A percentile compares a stretch with the other conserved stretches of the same genome.
Conservation (phyloP, 345 rosid genomes). For the Salix exigua region DNA sequence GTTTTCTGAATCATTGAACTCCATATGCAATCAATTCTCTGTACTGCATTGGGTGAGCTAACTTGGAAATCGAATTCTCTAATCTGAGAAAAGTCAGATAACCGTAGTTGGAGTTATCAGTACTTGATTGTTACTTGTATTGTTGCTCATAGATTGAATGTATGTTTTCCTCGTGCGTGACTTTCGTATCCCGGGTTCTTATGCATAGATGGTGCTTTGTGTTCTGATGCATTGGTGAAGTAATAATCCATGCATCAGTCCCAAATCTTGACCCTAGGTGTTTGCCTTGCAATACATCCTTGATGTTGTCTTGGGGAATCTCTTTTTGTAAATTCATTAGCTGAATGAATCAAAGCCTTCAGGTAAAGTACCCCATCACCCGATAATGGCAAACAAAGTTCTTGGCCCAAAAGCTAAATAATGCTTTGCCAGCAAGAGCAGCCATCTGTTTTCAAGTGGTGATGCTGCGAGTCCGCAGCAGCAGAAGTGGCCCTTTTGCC, state of each 20-base stretch:
- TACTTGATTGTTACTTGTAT: background rate
- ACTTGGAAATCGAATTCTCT: conserved; percentile 8
- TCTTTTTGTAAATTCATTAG: background rate
- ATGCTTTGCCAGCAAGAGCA: too few species aligned
- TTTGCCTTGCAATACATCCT: background rate
- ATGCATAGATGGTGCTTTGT: background rate
- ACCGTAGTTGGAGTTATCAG: background rate
- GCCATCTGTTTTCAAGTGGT: background rate
- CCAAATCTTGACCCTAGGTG: background rate
- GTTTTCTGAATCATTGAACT: conserved; percentile 15
- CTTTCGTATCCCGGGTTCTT: background rate
- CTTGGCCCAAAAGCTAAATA: too few species aligned
- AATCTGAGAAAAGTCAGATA: background rate
- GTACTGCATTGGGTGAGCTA: conserved; percentile 14
- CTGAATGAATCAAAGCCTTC: background rate
- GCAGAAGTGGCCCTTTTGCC: background rate
- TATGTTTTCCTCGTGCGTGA: background rate
- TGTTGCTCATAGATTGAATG: background rate
- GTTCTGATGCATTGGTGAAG: background rate
- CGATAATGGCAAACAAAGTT: too few species aligned
- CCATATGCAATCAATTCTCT: conserved; percentile 2
- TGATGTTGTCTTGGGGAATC: background rate
- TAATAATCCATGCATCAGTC: background rate
- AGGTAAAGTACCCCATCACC: background rate
- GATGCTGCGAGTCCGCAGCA: background rate